Percentiles rank a stretch among this genome's conserved stretches.
These are phyloP conservation scores for Eucalyptus decipiens DNA, from an alignment of 345 rosid genomes.

Conservation along the genomic window DNA sequence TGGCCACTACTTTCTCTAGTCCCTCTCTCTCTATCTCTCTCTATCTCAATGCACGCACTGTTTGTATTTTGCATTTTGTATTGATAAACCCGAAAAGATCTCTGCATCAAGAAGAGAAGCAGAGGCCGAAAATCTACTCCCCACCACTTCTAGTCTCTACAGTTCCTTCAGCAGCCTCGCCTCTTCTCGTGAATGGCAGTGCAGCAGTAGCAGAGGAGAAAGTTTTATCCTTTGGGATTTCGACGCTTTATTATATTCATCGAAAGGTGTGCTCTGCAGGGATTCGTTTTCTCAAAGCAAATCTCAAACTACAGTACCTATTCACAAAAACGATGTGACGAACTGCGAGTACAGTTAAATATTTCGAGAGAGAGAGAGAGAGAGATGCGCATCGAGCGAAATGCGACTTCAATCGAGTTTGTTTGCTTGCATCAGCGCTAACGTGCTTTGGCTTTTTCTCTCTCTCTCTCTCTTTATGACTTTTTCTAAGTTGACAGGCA, in stretches of 20 bases:
- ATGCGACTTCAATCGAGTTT: neutral
- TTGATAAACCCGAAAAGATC: conserved; percentile 10
- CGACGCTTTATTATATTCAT: neutral
- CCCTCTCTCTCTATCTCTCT: neutral
- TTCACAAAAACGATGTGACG: neutral
- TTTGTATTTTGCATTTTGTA: neutral
- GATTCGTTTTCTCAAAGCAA: neutral
- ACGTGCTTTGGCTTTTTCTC: neutral
- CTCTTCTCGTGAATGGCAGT: neutral
- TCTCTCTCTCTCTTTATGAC: neutral
- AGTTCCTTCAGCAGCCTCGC: neutral
- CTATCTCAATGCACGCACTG: neutral
- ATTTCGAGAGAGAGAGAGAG: neutral
- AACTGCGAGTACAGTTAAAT: neutral
- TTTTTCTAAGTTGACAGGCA: neutral
- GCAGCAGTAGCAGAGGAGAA: neutral
- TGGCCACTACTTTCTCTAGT: neutral
- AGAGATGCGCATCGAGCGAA: neutral
- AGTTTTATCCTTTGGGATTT: neutral
- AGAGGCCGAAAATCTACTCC: neutral
- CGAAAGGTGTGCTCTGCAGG: neutral
- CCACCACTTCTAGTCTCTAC: neutral
- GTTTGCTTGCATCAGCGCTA: neutral
- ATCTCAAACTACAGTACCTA: neutral
- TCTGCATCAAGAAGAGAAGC: conserved; percentile 5